Evolutionary conservation across 371 early-diverging fungal species (phyloP).

Genomic region (Mycotypha africana): DNA sequence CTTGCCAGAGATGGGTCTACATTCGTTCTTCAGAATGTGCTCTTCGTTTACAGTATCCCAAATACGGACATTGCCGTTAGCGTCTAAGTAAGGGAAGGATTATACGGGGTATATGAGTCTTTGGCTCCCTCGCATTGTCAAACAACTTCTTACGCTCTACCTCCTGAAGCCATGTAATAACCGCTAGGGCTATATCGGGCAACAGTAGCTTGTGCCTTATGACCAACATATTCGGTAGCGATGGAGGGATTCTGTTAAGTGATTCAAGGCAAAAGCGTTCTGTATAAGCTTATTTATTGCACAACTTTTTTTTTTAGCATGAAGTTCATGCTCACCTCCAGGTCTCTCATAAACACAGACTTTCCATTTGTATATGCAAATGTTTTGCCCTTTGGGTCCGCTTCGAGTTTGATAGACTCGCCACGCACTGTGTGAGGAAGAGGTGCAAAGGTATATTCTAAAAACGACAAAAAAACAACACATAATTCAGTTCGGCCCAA

Average conservation of each 20-base stretch:
- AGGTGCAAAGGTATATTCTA: constrained; percentile 70
- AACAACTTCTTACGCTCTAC: constrained; percentile 28
- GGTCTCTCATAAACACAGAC: constrained; percentile 80
- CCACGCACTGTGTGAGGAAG: constrained; percentile 81
- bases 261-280: not conserved
- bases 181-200: constrained; percentile 91
- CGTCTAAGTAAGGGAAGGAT: constrained; percentile 60
- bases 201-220: constrained; percentile 73
- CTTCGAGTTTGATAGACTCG: constrained; percentile 72
- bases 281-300: not conserved
- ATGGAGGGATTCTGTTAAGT: constrained; percentile 68
- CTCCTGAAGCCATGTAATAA: constrained; percentile 93
- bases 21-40: constrained; percentile 83
- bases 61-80: constrained; percentile 84
- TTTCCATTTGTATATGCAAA: constrained; percentile 90
- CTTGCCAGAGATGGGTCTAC: constrained; percentile 64
- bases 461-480: too few species aligned
- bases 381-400: constrained; percentile 81
- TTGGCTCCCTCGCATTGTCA: not conserved
- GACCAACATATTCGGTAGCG: constrained; percentile 83
- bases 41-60: constrained; percentile 90
- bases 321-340: too few species aligned
- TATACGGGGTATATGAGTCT: not conserved
- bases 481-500: too few species aligned
- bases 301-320: not conserved